A percentile compares a stretch with the other conserved stretches of the same genome.
Conservation (phyloP, 2,329 filamentous ascomycete genomes). For the Cercospora beticola region DNA sequence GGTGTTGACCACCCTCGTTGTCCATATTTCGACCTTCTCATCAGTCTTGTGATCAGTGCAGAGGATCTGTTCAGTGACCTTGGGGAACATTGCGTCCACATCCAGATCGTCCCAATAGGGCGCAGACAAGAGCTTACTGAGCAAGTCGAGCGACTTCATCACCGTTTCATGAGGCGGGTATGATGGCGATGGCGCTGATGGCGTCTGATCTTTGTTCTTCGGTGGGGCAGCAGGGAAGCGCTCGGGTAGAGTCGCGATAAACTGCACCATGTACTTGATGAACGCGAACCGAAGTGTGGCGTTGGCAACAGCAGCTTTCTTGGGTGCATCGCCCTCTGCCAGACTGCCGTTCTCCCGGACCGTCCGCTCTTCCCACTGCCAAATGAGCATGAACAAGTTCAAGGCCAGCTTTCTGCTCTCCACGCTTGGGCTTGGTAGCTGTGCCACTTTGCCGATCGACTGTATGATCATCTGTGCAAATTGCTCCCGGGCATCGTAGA, state of each 20-base stretch:
- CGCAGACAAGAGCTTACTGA: slow-evolving; percentile 81
- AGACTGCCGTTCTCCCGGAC: slow-evolving; percentile 59
- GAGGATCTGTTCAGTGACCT: slow-evolving; percentile 82
- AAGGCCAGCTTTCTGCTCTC: slow-evolving; percentile 90
- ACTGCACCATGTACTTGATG: slow-evolving; percentile 92
- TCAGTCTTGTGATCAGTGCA: slow-evolving; percentile 64
- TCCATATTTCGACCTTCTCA: slow-evolving; percentile 65
- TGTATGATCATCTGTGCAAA: slow-evolving; percentile 86
- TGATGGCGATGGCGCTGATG: slow-evolving; percentile 39
- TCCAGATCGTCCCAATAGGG: slow-evolving; percentile 91
- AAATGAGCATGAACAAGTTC: slow-evolving; percentile 86
- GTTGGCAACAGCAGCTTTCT: slow-evolving; percentile 41
- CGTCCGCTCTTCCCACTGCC: slow-evolving; percentile 86
- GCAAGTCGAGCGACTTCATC: slow-evolving; percentile 76
- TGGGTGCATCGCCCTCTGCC: slow-evolving; percentile 30
- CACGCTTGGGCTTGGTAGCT: slow-evolving; percentile 77
- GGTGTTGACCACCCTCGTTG: slow-evolving; percentile 87
- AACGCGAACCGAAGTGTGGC: slow-evolving; percentile 70
- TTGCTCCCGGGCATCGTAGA: slow-evolving; percentile 91
- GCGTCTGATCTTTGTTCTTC: slow-evolving; percentile 55
- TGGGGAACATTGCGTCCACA: slow-evolving; percentile 78
- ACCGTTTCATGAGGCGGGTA: slow-evolving; percentile 67
- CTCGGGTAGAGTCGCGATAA: slow-evolving; percentile 87
- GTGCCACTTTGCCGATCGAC: slow-evolving; percentile 83
- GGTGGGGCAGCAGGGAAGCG: slow-evolving; percentile 70